Base-by-base conservation (phyloP, 371 early-diverging fungal genomes). In the Mucor lusitanicus region DNA sequence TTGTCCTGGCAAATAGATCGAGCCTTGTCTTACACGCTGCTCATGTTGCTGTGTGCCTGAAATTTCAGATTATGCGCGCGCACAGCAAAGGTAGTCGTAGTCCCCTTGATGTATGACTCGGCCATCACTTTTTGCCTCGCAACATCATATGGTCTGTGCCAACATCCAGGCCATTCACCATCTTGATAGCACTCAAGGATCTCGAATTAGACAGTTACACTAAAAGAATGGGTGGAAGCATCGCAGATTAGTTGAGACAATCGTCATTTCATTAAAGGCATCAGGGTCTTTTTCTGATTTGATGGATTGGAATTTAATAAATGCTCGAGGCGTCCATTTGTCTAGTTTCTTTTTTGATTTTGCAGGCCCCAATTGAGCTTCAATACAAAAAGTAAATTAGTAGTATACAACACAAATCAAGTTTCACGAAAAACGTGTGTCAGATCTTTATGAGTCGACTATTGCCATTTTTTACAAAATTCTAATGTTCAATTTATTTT, bases 401-500 rank as follows among this genome's bases (percentile, higher is more conserved):
- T 44, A 42, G 44, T 19, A 7, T 6, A 17, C 0, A 44, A 19
- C 19, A 44, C 44, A 44, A 44, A 19, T n/a, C 37, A 37, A n/a
- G 44, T 44, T 44, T 19, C 44, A 44, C 44, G 19, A 44, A 6
- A 44, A 44, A 44, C 44, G 44, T 44, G 44, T 44, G 44, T 44
- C 44, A 44, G 6, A 44, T 44, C 44, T 44, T 44, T 44, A 7
- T 44, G 19, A n/a, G 44, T 19, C 19, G 19, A 44, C 37, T 37
- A 37, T 44, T n/a, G 44, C 44, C 17, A 44, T 44, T 19, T n/a
- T 19, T 44, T n/a, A 44, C n/a, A 44, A 44, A 44, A 44, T 44
- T 44, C 44, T 44, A 44, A 7, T 44, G 44, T 44, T 44, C 40
- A 23, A 32, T 61, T 48, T 32, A 21, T 63, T 63, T 54, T 55